Evolutionary conservation across 176 grass and related monocot species (phyloP).

Genomic region (Cenchrus americanus): DNA sequence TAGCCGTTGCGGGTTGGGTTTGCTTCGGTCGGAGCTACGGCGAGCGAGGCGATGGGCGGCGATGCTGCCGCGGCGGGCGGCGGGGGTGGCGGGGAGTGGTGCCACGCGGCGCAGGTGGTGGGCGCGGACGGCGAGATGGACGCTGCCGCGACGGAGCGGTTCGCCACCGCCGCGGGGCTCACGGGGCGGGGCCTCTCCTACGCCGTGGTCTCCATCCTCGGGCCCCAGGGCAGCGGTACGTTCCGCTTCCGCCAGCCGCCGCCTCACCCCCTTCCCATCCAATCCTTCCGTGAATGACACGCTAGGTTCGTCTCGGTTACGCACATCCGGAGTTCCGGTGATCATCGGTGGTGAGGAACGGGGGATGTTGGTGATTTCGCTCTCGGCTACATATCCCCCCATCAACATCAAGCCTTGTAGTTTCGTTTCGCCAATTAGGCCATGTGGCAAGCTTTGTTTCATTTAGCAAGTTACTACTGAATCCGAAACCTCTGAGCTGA

Average conservation of each 20-base stretch:
- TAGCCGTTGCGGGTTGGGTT: not conserved
- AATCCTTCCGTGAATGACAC: too few relatives aligned
- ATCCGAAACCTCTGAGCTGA: not conserved
- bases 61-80: too few relatives aligned
- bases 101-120: slow-evolving; percentile 69
- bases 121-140: slow-evolving; percentile 68
- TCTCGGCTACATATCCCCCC: not conserved
- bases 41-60: not conserved
- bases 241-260: too few relatives aligned
- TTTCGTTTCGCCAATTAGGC: not conserved
- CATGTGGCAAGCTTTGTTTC: not conserved
- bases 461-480: not conserved
- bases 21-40: not conserved
- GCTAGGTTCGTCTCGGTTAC: not conserved
- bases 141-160: slow-evolving; percentile 56
- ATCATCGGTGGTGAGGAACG: not conserved
- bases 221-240: slow-evolving; percentile 90
- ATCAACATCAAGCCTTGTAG: not conserved
- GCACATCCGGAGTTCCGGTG: not conserved
- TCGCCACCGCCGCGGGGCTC: slow-evolving; percentile 55
- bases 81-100: slow-evolving; percentile 16
- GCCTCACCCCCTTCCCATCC: too few relatives aligned
- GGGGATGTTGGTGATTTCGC: not conserved
- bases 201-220: slow-evolving; percentile 86
- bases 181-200: slow-evolving; percentile 70